These are phyloP conservation scores for Oryza rufipogon DNA, from an alignment of 176 grass and related monocot genomes.

Conservation along the genomic window DNA sequence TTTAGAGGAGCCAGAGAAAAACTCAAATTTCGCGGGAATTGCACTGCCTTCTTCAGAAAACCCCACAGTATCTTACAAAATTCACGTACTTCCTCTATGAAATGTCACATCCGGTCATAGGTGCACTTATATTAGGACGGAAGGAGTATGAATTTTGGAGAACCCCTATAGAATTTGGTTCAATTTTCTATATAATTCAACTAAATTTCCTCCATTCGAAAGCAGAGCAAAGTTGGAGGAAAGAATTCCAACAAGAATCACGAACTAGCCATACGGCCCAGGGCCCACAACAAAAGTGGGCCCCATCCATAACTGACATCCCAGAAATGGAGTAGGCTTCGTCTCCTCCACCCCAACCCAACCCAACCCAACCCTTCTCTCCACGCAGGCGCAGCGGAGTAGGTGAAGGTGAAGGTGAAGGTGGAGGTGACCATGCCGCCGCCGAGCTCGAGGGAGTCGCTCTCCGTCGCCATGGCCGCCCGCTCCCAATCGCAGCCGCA, in stretches of 20 bases:
- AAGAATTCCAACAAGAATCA: background rate
- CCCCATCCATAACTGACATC: too few relatives aligned
- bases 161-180: background rate
- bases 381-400: too few relatives aligned
- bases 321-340: too few relatives aligned
- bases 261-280: background rate
- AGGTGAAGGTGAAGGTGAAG: too few relatives aligned
- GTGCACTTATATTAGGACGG: too few relatives aligned
- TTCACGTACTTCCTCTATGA: too few relatives aligned
- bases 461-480: background rate
- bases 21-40: background rate
- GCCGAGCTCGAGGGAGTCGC: background rate
- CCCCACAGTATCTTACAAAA: background rate
- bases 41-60: background rate
- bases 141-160: too few relatives aligned
- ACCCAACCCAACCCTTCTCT: too few relatives aligned
- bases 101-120: too few relatives aligned
- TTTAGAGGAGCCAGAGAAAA: background rate
- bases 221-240: background rate
- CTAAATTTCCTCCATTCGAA: background rate
- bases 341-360: too few relatives aligned
- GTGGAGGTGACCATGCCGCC: conserved; percentile 23
- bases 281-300: too few relatives aligned
- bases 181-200: background rate
- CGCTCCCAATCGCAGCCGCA: background rate